Evolutionary conservation across 371 early-diverging fungal genomes (phyloP).

Genomic region (Syncephalastrum monosporum): DNA sequence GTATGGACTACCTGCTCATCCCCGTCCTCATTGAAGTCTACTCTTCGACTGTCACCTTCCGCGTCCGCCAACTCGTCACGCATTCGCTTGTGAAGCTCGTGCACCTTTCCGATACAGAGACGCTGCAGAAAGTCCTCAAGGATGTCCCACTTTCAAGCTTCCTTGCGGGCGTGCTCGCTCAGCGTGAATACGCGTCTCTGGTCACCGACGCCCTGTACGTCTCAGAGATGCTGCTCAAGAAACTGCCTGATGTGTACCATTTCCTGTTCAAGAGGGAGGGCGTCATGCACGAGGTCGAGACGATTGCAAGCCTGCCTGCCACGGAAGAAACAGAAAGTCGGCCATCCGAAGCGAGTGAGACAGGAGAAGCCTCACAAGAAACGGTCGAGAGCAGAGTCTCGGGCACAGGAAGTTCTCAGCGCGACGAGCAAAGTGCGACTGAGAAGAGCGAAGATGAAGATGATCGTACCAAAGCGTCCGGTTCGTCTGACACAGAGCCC

Average conservation of each 20-base stretch:
- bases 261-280: slow-evolving; percentile 66
- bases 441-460: slow-evolving; percentile 16
- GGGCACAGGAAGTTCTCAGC: slow-evolving; percentile 2
- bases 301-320: slow-evolving; percentile 34
- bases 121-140: slow-evolving; percentile 37
- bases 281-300: slow-evolving; percentile 57
- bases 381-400: slow-evolving; percentile 1
- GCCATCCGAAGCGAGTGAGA: slow-evolving; percentile 4
- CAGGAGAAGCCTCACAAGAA: not conserved
- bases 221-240: slow-evolving; percentile 52
- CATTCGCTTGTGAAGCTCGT: slow-evolving; percentile 55
- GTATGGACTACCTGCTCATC: slow-evolving; percentile 45
- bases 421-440: slow-evolving; percentile 7
- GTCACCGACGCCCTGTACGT: slow-evolving; percentile 59
- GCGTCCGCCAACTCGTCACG: slow-evolving; percentile 57
- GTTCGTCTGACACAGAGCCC: not conserved
- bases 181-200: slow-evolving; percentile 56
- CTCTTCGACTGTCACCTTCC: slow-evolving; percentile 54
- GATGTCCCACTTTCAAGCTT: slow-evolving; percentile 56
- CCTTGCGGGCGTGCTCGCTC: slow-evolving; percentile 58
- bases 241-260: slow-evolving; percentile 53
- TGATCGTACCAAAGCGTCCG: slow-evolving; percentile 12
- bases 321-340: slow-evolving; percentile 11
- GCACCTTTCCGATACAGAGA: slow-evolving; percentile 38
- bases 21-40: slow-evolving; percentile 61